Conservation (phyloP, 1,139 yeast species). For the Suzukiozyma palmioleophila region DNA sequence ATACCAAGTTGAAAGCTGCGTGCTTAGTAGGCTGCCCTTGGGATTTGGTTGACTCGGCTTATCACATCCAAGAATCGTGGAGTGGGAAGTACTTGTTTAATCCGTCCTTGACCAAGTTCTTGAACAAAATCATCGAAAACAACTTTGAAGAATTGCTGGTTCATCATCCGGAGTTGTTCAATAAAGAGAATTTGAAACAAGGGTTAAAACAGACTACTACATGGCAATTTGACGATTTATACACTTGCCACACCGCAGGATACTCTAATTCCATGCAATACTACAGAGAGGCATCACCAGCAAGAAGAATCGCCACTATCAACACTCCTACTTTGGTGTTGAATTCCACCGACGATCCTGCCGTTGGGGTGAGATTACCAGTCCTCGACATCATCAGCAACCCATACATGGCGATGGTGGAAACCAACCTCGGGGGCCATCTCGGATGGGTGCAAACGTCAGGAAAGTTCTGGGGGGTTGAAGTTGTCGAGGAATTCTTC, state of each 20-base stretch:
- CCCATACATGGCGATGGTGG: conserved; percentile 33
- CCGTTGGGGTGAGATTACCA: conserved; percentile 52
- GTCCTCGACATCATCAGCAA: conserved; percentile 21
- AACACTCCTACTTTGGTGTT: conserved; percentile 66
- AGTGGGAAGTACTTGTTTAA: conserved; percentile 62
- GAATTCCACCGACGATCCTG: conserved; percentile 80
- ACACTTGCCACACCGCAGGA: conserved; percentile 75
- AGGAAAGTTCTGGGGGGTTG: conserved; percentile 72
- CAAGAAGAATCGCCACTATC: conserved; percentile 49
- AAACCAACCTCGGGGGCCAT: conserved; percentile 56
- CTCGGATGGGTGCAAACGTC: conserved; percentile 53
- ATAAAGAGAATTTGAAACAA: conserved; percentile 27
- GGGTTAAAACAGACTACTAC: conserved; percentile 33
- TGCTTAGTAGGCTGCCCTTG: conserved; percentile 74
- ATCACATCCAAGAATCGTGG: conserved; percentile 47
- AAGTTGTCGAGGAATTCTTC: conserved; percentile 60
- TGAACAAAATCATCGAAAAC: conserved; percentile 57
- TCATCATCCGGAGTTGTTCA: conserved; percentile 29
- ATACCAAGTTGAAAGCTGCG: conserved; percentile 58
- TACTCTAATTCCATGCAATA: conserved; percentile 68
- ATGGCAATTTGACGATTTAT: conserved; percentile 62
- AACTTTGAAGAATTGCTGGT: conserved; percentile 52
- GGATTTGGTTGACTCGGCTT: conserved; percentile 65
- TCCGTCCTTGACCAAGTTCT: conserved; percentile 62
- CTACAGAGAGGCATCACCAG: conserved; percentile 66